Evolutionary conservation across 306 rosid species (phyloP).

Genomic region (Argentina anserina): DNA sequence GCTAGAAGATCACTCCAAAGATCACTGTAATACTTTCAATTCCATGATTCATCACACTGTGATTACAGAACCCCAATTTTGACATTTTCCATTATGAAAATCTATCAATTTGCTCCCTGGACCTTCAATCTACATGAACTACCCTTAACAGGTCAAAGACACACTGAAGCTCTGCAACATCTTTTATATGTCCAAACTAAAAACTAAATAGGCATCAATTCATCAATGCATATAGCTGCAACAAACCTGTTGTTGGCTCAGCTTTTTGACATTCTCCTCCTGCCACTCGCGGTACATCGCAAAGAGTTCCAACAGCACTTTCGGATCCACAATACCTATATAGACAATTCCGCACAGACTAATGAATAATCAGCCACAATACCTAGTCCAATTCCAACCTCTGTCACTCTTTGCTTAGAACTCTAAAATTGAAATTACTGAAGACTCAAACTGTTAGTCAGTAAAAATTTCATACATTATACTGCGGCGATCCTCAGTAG

Average conservation of each 20-base stretch:
- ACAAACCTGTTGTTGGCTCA: conserved; percentile 76
- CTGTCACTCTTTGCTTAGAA: background rate
- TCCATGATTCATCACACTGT: background rate
- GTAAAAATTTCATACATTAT: background rate
- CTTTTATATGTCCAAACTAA: background rate
- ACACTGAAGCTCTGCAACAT: background rate
- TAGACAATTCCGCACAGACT: conserved; percentile 21
- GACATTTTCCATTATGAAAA: background rate
- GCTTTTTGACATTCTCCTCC: conserved; percentile 57
- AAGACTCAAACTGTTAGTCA: background rate
- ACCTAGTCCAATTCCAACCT: background rate
- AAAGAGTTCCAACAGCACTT: conserved; percentile 79
- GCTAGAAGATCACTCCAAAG: background rate
- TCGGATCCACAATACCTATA: conserved; percentile 70
- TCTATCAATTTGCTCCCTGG: background rate
- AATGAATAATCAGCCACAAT: conserved; percentile 11
- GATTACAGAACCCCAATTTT: background rate
- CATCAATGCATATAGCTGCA: background rate
- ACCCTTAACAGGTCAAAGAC: background rate
- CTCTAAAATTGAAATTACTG: background rate
- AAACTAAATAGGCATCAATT: background rate
- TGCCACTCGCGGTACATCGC: conserved; percentile 78
- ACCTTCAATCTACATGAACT: background rate
- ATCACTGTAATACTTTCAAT: background rate
- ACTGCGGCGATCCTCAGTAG: background rate